These are phyloP conservation scores for Botrytis byssoidea DNA, from an alignment of 2,329 filamentous ascomycete species.

Conservation along the genomic window DNA sequence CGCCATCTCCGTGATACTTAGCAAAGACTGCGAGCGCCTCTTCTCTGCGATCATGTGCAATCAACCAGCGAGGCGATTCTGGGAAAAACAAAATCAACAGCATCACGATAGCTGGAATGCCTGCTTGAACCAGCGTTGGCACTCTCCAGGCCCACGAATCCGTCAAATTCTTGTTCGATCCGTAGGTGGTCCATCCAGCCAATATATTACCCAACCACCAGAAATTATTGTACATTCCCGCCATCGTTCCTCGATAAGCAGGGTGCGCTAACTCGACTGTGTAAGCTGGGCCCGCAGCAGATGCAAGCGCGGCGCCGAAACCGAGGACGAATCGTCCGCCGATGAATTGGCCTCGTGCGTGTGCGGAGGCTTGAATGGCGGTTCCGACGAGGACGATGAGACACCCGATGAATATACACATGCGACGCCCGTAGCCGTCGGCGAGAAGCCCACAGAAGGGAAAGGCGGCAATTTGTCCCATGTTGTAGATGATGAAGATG, in stretches of 20 bases:
- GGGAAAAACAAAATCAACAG: constrained; percentile 46
- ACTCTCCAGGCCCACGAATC: constrained; percentile 53
- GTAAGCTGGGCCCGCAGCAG: constrained; percentile 38
- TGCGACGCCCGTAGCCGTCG: not conserved
- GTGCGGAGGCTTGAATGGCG: constrained; percentile 47
- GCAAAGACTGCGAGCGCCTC: constrained; percentile 55
- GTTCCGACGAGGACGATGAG: not conserved
- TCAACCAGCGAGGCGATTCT: constrained; percentile 41
- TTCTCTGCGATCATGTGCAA: constrained; percentile 54
- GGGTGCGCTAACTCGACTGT: not conserved
- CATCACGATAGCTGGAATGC: constrained; percentile 48
- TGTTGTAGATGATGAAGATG: constrained; percentile 49
- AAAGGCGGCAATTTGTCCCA: constrained; percentile 45
- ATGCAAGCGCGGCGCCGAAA: constrained; percentile 58
- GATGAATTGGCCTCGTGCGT: constrained; percentile 52
- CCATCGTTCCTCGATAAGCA: not conserved
- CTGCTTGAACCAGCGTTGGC: constrained; percentile 54
- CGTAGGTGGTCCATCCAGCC: not conserved
- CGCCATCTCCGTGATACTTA: constrained; percentile 57
- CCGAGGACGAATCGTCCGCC: constrained; percentile 54
- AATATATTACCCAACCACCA: constrained; percentile 5
- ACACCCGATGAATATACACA: not conserved
- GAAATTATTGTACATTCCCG: not conserved
- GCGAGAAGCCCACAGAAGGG: constrained; percentile 52
- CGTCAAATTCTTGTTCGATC: not conserved